These are phyloP conservation scores for Neurospora sublineolata DNA, from an alignment of 495 filamentous ascomycete genomes.

Conservation along the genomic window DNA sequence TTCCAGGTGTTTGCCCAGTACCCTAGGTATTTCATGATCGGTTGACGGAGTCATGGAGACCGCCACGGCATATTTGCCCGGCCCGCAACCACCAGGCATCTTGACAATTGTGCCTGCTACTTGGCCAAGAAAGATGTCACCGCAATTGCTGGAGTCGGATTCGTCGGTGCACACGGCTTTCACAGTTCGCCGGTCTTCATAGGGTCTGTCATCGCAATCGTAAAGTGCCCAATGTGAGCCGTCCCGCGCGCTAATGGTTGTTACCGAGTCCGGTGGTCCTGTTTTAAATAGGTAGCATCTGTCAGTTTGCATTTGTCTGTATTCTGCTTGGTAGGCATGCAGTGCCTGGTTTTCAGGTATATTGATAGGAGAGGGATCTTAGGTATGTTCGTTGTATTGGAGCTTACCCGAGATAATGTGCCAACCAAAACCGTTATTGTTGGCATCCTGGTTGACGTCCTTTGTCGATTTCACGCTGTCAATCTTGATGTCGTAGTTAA, in stretches of 20 bases:
- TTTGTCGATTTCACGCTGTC: too few relatives aligned
- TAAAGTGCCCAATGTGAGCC: slow-evolving; percentile 22
- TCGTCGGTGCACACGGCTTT: slow-evolving; percentile 16
- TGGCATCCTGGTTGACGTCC: slow-evolving; percentile 10
- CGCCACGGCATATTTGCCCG: slow-evolving; percentile 28
- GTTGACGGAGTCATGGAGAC: background rate
- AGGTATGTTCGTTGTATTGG: too few relatives aligned
- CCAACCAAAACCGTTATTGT: slow-evolving; percentile 13
- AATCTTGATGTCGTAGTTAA: too few relatives aligned
- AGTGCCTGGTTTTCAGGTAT: too few relatives aligned
- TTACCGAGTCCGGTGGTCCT: slow-evolving; percentile 15
- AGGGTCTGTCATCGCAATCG: slow-evolving; percentile 3
- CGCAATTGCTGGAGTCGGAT: slow-evolving; percentile 18
- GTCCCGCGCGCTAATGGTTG: slow-evolving; percentile 20
- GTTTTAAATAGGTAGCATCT: too few relatives aligned
- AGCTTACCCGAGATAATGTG: slow-evolving; percentile 17
- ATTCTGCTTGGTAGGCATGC: too few relatives aligned
- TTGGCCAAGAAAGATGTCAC: slow-evolving; percentile 20
- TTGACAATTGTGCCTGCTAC: slow-evolving; percentile 23
- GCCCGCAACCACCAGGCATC: slow-evolving; percentile 27
- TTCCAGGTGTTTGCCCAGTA: slow-evolving; percentile 1
- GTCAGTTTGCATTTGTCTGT: too few relatives aligned
- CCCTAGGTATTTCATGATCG: too few relatives aligned
- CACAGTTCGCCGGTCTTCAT: slow-evolving; percentile 14
- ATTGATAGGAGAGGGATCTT: too few relatives aligned